These are phyloP conservation scores for Picochlorum sp. DNA, from an alignment of 139 green algal genomes.

Conservation along the genomic window DNA sequence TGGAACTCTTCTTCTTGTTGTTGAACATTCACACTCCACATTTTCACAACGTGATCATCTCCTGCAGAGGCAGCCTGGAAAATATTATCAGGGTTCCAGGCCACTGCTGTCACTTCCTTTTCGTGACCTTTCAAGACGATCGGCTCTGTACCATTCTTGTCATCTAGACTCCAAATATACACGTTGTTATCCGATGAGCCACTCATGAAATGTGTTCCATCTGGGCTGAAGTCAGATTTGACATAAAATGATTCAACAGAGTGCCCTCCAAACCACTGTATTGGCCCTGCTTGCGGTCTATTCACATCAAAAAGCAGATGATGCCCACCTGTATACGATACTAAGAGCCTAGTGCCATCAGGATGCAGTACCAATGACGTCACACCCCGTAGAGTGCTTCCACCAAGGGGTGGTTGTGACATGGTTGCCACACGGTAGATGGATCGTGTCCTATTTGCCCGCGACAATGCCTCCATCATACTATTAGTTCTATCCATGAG, in stretches of 20 bases:
- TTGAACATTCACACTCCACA: constrained; percentile 41
- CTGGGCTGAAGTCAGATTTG: constrained; percentile 51
- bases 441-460: no score
- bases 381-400: constrained; percentile 24
- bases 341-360: constrained; percentile 31
- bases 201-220: constrained; percentile 47
- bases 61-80: constrained; percentile 42
- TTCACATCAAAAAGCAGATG: constrained; percentile 42
- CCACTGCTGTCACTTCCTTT: constrained; percentile 61
- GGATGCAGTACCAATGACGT: constrained; percentile 42
- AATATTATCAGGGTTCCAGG: constrained; percentile 57
- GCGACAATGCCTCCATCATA: no score
- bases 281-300: constrained; percentile 20
- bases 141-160: constrained; percentile 19
- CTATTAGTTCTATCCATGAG: no score
- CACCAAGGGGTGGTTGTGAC: background rate
- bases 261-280: constrained; percentile 42
- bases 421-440: background rate
- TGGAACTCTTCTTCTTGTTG: background rate
- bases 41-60: constrained; percentile 49
- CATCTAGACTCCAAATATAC: constrained; percentile 60
- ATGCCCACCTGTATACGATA: constrained; percentile 28
- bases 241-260: constrained; percentile 57
- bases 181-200: constrained; percentile 47
- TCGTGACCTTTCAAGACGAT: constrained; percentile 46